phyloP scores from a whole-genome alignment of 108 stramenopile genomes.

The Conticribra guillardii region DNA sequence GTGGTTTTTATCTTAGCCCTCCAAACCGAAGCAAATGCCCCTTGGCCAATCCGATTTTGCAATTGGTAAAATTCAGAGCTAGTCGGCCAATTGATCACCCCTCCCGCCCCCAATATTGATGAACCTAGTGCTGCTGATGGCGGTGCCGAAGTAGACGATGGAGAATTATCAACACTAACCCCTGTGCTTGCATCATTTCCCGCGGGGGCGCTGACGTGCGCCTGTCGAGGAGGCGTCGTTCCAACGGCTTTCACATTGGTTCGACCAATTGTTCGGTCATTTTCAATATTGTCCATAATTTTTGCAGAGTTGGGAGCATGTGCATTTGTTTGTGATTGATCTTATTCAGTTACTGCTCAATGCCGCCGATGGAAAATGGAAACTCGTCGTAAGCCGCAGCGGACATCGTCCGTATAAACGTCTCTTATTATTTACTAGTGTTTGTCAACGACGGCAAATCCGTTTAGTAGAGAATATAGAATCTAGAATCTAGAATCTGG shows the following conservation, averaged over 20 bases:
- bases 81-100: slow-evolving; percentile 69
- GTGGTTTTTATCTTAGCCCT: slow-evolving; percentile 57
- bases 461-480: no score
- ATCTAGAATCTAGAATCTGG: no score
- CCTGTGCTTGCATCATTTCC: background rate
- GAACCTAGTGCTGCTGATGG: slow-evolving; percentile 7
- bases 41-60: slow-evolving; percentile 86
- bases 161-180: background rate
- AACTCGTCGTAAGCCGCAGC: no score
- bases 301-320: no score
- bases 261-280: slow-evolving; percentile 33
- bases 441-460: no score
- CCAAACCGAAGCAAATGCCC: slow-evolving; percentile 96
- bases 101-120: background rate
- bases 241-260: slow-evolving; percentile 14
- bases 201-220: background rate
- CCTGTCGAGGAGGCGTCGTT: background rate
- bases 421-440: no score
- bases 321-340: no score
- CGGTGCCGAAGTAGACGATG: slow-evolving; percentile 1
- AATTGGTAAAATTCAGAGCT: slow-evolving; percentile 61
- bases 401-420: no score
- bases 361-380: no score
- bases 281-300: slow-evolving; percentile 17
- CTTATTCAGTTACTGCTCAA: no score